Percentiles rank a stretch among this genome's conserved stretches.
These are phyloP conservation scores for Chlamydomonas sphaeroides DNA, from an alignment of 139 green algal genomes.

Conservation along the genomic window DNA sequence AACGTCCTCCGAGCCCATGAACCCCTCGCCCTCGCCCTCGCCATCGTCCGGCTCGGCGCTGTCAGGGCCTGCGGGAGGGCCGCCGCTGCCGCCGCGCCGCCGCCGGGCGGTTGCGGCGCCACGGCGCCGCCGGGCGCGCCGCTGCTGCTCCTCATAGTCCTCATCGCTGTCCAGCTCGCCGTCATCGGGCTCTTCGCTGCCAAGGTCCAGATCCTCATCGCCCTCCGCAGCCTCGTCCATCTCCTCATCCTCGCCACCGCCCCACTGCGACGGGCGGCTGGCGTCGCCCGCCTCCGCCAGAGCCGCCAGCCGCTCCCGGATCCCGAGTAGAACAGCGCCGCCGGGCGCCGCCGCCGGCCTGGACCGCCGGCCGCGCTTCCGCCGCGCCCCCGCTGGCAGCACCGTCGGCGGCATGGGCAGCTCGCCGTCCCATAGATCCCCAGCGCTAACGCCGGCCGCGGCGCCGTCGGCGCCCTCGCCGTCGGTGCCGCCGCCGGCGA, in stretches of 20 bases:
- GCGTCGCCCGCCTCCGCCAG: not conserved
- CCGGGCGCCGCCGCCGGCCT: not conserved
- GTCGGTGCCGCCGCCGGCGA: not conserved
- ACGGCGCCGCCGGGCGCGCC: not conserved
- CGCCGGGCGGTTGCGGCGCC: not conserved
- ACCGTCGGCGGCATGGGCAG: not conserved
- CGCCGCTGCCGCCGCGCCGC: not conserved
- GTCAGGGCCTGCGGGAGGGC: not conserved
- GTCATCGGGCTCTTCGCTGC: not conserved
- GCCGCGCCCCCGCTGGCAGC: not conserved
- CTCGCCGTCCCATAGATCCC: no score
- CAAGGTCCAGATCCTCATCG: not conserved
- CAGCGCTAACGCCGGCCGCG: not conserved
- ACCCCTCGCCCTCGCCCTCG: not conserved
- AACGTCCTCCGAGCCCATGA: no score
- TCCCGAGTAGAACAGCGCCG: not conserved
- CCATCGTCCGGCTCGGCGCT: not conserved
- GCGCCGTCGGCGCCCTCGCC: not conserved
- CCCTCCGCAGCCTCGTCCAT: slow-evolving; percentile 7
- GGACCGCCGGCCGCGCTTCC: not conserved
- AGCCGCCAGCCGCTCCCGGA: not conserved
- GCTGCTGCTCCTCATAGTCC: not conserved
- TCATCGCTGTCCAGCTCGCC: not conserved
- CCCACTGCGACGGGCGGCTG: not conserved
- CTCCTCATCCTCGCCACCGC: not conserved